phyloP scores from a whole-genome alignment of 345 rosid species.

The Sonneratia alba region DNA sequence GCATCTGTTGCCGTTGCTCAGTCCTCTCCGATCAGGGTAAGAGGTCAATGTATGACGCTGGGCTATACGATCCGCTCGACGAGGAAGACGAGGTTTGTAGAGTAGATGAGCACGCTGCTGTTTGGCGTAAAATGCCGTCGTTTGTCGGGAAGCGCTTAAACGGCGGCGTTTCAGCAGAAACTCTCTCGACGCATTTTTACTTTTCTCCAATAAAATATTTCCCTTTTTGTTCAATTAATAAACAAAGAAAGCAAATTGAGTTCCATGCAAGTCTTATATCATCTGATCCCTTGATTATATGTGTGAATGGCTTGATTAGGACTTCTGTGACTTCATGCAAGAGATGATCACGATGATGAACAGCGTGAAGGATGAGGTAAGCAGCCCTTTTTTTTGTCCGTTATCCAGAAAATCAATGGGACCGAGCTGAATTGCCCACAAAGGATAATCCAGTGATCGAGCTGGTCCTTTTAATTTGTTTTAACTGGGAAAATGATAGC shows the following conservation, averaged over 20 bases:
- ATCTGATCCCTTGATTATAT: no score
- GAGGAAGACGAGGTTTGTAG: constrained; percentile 61
- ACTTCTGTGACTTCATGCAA: constrained; percentile 75
- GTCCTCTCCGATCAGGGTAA: constrained; percentile 59
- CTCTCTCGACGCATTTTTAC: no score
- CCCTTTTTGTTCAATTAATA: neutral
- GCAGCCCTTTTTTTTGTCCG: no score
- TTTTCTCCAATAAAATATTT: neutral
- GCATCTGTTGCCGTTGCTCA: constrained; percentile 17
- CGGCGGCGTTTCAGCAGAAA: no score
- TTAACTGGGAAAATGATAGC: neutral
- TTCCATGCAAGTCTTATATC: neutral
- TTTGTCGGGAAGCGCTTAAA: no score
- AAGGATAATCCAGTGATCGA: no score
- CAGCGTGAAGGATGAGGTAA: constrained; percentile 70
- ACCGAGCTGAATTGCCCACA: no score
- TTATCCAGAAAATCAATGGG: no score
- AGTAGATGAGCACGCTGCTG: no score
- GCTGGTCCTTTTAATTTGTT: no score
- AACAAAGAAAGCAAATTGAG: no score
- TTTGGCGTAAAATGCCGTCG: no score
- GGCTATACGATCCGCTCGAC: constrained; percentile 62
- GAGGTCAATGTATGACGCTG: constrained; percentile 73
- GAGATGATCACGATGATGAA: constrained; percentile 92
- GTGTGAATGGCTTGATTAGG: constrained; percentile 32